Base-by-base conservation (phyloP, 768 basidiomycete species). In the Hebeloma cylindrosporum region DNA sequence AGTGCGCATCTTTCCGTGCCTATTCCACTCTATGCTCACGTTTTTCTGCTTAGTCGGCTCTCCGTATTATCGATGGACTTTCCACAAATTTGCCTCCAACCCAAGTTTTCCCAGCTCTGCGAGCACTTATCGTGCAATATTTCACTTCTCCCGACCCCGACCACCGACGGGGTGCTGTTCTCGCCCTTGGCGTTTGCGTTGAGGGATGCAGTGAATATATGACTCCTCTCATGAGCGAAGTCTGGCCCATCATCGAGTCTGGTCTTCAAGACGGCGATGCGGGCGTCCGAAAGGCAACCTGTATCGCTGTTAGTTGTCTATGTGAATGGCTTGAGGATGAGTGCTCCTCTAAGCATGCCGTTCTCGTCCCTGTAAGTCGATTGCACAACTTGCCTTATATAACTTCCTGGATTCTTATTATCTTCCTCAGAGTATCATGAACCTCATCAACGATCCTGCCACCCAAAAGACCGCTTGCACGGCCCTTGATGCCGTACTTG, bases 171-270 rank as follows among this genome's bases (percentile, higher is more conserved):
- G 89, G 90, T 36, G 95, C 93, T 6, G 85, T 98, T 71, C 90
- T 95, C 58, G 89, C 94, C 1, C 82, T 99, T 38, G 96, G 96
- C 52, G 91, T 98, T 38, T 82, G 85, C 33, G 93, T 98, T 46
- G 96, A 99, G 65, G 96, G 96, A 13, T 97, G 95, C 73, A 91
- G 88, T 69, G 94, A 98, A 72, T 98, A 73, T 70, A 97, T 99
- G 82, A 91, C 92, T 25, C 92, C 94, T 7, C 77, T 93, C 55
- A 92, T 99, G 78, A 67, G 64, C 48, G 78, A 90, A 57, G 84
- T 99, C 21, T 99, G 96, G 96, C 93, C 94, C 1, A 75, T 95
- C 44, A 83, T 99, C 56, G 89, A 96, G 60, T 74, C 80, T 37
- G 94, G 94, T 53, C 80, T 99, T 23, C 78, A 76, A 48, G 96